A percentile compares a stretch with the other conserved stretches of the same genome.
Evolutionary conservation across 495 filamentous ascomycete species (phyloP).

Genomic region (Penicillium paradoxum): DNA sequence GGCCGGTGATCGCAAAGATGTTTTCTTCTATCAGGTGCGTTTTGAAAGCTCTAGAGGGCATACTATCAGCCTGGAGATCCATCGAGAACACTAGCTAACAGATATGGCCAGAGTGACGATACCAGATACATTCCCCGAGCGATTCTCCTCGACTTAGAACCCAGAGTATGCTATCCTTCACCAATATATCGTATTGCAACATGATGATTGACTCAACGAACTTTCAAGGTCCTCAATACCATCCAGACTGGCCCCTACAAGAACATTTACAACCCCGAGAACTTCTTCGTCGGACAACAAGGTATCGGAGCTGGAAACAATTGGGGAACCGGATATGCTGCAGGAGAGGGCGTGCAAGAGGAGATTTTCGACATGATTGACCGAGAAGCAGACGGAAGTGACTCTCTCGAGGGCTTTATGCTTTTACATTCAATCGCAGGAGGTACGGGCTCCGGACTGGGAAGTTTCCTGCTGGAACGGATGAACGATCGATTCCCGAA

Average conservation of each 20-base stretch:
- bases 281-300: slow-evolving; percentile 91
- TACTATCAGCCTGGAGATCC: background rate
- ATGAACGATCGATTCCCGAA: slow-evolving; percentile 98
- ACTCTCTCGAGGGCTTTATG: slow-evolving; percentile 98
- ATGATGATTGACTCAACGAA: slow-evolving; percentile 1
- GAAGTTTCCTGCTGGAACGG: slow-evolving; percentile 89
- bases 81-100: slow-evolving; percentile 4
- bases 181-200: background rate
- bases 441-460: slow-evolving; percentile 90
- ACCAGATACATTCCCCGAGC: slow-evolving; percentile 96
- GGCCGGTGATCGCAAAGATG: slow-evolving; percentile 87
- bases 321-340: slow-evolving; percentile 92
- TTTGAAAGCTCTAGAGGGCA: background rate
- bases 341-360: slow-evolving; percentile 88
- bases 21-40: slow-evolving; percentile 91
- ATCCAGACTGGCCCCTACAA: slow-evolving; percentile 92
- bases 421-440: slow-evolving; percentile 96
- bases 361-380: slow-evolving; percentile 99
- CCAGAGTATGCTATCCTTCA: slow-evolving; percentile 56
- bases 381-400: slow-evolving; percentile 94
- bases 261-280: slow-evolving; percentile 99
- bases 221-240: slow-evolving; percentile 73
- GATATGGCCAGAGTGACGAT: slow-evolving; percentile 65
- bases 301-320: slow-evolving; percentile 95
- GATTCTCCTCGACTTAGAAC: slow-evolving; percentile 92